Percentiles rank a stretch among this genome's conserved stretches.
These are phyloP conservation scores for Stemphylium lycopersici DNA, from an alignment of 2,329 filamentous ascomycete species.

Conservation along the genomic window DNA sequence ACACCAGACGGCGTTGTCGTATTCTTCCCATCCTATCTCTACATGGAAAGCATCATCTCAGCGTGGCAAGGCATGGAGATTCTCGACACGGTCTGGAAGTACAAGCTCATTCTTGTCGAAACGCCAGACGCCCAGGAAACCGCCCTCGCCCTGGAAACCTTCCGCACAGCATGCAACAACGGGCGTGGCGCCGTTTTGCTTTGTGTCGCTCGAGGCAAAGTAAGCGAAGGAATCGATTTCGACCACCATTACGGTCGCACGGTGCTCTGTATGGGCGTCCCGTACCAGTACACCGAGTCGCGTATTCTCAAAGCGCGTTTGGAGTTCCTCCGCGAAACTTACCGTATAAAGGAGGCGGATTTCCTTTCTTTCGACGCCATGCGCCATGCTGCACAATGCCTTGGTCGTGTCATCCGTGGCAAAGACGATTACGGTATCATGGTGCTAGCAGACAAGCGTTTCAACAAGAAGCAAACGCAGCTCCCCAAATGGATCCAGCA, in stretches of 20 bases:
- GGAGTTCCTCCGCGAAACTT: conserved; percentile 95
- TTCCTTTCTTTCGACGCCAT: conserved; percentile 99
- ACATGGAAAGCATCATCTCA: conserved; percentile 98
- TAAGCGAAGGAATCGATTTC: conserved; percentile 98
- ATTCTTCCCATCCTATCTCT: conserved; percentile 97
- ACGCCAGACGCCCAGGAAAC: conserved; percentile 98
- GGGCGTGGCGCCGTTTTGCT: conserved; percentile 91
- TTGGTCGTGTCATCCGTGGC: conserved; percentile 90
- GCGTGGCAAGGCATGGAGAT: conserved; percentile 99
- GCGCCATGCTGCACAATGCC: conserved; percentile 96
- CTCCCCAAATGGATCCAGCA: conserved; percentile 97
- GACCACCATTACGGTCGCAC: conserved; percentile 98
- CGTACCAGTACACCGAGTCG: conserved; percentile 98
- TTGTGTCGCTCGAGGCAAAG: conserved; percentile 95
- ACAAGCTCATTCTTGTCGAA: conserved; percentile 97
- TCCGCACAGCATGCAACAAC: conserved; percentile 96
- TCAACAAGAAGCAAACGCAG: conserved; percentile 88
- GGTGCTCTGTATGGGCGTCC: conserved; percentile 94
- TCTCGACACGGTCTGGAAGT: conserved; percentile 97
- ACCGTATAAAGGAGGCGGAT: conserved; percentile 95
- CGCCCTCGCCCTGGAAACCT: conserved; percentile 91
- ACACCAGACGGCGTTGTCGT: conserved; percentile 98
- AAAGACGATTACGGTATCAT: conserved; percentile 99
- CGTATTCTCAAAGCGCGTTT: conserved; percentile 93
- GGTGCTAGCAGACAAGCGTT: conserved; percentile 93